Conservation (phyloP, 176 grass and related monocot species). For the Bonia amplexicaulis region DNA sequence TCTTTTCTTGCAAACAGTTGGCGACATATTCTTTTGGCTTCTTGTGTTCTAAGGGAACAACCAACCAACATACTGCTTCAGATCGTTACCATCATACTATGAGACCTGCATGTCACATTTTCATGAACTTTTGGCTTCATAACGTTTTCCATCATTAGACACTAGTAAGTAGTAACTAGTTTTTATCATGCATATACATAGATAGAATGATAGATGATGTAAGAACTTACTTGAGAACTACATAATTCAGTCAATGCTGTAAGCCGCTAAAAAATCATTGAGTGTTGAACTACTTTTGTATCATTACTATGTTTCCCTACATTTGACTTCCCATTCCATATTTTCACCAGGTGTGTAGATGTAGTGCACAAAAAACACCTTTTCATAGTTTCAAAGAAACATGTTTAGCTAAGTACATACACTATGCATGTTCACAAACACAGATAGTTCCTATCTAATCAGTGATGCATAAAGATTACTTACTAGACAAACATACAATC, state of each 20-base stretch:
- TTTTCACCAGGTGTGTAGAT: background rate
- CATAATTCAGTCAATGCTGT: background rate
- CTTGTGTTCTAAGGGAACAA: background rate
- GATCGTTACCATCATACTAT: background rate
- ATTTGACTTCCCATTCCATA: background rate
- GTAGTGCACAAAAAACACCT: background rate
- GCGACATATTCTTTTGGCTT: background rate
- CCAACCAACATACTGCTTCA: slow-evolving; percentile 5
- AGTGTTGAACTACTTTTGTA: background rate
- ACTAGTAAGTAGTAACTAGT: background rate
- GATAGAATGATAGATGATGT: background rate
- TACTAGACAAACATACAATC: background rate
- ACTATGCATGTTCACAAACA: background rate
- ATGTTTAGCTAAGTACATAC: background rate
- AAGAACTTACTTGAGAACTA: background rate
- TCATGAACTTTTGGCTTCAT: background rate
- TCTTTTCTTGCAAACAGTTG: background rate
- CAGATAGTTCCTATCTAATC: background rate
- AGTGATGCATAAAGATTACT: background rate
- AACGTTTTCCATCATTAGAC: background rate
- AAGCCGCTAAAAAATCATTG: background rate
- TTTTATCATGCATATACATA: background rate
- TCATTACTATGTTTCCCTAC: background rate
- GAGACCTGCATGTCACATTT: background rate
- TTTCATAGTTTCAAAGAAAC: background rate